phyloP scores from a whole-genome alignment of 1,284 basidiomycete genomes.

The Rhodofomes roseus region DNA sequence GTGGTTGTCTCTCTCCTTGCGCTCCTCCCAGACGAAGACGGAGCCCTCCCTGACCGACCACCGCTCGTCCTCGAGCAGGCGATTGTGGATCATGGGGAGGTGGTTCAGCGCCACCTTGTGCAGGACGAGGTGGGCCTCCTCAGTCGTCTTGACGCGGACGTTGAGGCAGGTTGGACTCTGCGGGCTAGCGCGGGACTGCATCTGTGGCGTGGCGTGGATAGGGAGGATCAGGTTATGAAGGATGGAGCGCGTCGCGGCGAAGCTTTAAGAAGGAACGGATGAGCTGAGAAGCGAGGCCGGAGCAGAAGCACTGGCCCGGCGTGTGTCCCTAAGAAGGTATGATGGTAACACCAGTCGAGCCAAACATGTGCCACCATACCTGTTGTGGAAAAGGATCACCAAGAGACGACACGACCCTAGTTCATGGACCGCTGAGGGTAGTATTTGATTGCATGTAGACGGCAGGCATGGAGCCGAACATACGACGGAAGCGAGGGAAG shows the following conservation, averaged over 20 bases:
- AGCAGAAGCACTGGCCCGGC: conserved; percentile 1
- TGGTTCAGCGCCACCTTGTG: conserved; percentile 35
- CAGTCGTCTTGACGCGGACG: conserved; percentile 33
- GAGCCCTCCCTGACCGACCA: conserved; percentile 38
- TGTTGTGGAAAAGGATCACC: conserved; percentile 1
- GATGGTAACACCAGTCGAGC: background rate
- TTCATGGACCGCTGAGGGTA: background rate
- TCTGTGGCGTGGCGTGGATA: background rate
- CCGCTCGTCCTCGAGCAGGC: conserved; percentile 42
- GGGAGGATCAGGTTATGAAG: background rate
- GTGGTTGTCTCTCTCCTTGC: conserved; percentile 33
- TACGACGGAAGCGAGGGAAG: conserved; percentile 1
- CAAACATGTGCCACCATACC: conserved; percentile 6
- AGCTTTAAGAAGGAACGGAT: conserved; percentile 5
- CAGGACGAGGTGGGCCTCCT: conserved; percentile 42
- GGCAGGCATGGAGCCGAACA: conserved; percentile 4
- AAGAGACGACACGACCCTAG: conserved; percentile 8
- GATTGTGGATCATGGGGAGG: conserved; percentile 36
- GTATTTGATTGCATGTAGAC: conserved; percentile 2
- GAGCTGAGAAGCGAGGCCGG: background rate
- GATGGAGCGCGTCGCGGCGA: background rate
- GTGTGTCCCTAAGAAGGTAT: conserved; percentile 1
- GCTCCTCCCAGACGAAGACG: conserved; percentile 47
- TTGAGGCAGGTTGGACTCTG: conserved; percentile 44
- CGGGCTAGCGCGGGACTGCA: conserved; percentile 13